Percentiles rank a stretch among this genome's conserved stretches.
These are phyloP conservation scores for Clarireedia sp. DNA, from an alignment of 2,329 filamentous ascomycete genomes.

Conservation along the genomic window DNA sequence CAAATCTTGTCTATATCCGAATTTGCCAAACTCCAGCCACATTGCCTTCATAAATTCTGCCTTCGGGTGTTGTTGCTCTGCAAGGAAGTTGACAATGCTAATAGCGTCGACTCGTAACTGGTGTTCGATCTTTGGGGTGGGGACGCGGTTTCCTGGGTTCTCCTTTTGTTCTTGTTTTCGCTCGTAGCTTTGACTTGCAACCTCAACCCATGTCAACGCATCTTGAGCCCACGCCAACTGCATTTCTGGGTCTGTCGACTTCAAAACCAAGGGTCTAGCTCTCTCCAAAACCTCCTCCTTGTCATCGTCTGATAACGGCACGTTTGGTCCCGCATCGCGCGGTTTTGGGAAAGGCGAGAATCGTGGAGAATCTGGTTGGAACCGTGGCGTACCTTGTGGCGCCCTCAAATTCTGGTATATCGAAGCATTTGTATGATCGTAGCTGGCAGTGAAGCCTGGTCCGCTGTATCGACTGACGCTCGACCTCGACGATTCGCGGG, in stretches of 20 bases:
- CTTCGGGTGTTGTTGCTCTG: conserved; percentile 85
- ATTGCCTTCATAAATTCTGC: conserved; percentile 91
- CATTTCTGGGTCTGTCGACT: conserved; percentile 91
- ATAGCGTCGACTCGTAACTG: conserved; percentile 81
- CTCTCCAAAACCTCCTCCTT: conserved; percentile 85
- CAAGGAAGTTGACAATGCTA: conserved; percentile 84
- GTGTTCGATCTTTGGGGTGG: conserved; percentile 81
- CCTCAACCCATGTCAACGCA: conserved; percentile 80
- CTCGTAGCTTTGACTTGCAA: conserved; percentile 65
- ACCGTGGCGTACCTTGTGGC: conserved; percentile 11
- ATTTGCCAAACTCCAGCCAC: conserved; percentile 98
- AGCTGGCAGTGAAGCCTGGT: conserved; percentile 25
- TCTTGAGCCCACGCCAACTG: conserved; percentile 96
- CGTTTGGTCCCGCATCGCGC: conserved; percentile 68
- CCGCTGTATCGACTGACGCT: conserved; percentile 12
- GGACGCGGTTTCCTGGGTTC: conserved; percentile 47
- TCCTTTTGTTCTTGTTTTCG: conserved; percentile 31
- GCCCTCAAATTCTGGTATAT: conserved; percentile 28
- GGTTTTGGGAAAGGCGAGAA: conserved; percentile 91
- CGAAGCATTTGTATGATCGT: conserved; percentile 29
- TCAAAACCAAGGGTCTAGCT: conserved; percentile 74
- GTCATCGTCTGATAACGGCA: conserved; percentile 89
- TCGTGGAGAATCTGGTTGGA: conserved; percentile 46
- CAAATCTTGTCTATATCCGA: conserved; percentile 83
- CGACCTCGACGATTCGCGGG: conserved; percentile 10